Evolutionary conservation across 2,329 filamentous ascomycete genomes (phyloP), one percentile per base, ranked within the genome.

Genomic region (Didymella glomerata): DNA sequence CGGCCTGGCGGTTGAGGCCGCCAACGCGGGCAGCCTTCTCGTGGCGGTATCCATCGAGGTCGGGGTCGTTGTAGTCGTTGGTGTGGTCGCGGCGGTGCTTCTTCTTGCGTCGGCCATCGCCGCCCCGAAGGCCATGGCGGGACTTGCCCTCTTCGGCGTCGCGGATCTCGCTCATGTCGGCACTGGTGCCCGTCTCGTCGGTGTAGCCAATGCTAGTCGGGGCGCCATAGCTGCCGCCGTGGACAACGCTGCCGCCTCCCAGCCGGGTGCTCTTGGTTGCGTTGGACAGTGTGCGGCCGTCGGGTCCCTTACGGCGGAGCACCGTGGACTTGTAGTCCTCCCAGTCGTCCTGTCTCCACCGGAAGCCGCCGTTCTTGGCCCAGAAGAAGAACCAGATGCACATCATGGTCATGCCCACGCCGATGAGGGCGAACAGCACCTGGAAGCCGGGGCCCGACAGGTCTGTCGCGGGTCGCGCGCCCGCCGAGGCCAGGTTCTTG

Each of bases 271-370:
- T 89, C 69, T 88, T 87, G 1, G 93, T 97, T 0, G 91, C 93
- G 54, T 92, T 91, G 54, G 88, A 90, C 4, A 97, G 83, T 1
- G 94, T 88, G 44, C 90, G 93, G 40, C 94, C 94, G 78, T 97
- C 93, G 5, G 93, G 92, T 0, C 93, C 93, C 71, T 90, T 93
- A 52, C 93, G 90, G 41, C 95, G 86, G 45, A 99, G 80, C 2
- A 99, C 95, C 0, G 94, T 97, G 1, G 90, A 90, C 77, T 98
- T 98, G 86, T 99, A 99, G 73, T 99, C 95, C 6, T 98, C 94
- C 94, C 95, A 99, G 78, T 99, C 95, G 34, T 87, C 84, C 63
- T 96, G 51, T 82, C 85, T 85, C 84, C 93, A 98, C 64, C 90
- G 82, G 81, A 98, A 97, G 14, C 95, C 95, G 62, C 95, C 95